Percentiles rank a stretch among this genome's conserved stretches.
Conservation (phyloP, 768 basidiomycete species). For the Mycena olivaceomarginata region DNA sequence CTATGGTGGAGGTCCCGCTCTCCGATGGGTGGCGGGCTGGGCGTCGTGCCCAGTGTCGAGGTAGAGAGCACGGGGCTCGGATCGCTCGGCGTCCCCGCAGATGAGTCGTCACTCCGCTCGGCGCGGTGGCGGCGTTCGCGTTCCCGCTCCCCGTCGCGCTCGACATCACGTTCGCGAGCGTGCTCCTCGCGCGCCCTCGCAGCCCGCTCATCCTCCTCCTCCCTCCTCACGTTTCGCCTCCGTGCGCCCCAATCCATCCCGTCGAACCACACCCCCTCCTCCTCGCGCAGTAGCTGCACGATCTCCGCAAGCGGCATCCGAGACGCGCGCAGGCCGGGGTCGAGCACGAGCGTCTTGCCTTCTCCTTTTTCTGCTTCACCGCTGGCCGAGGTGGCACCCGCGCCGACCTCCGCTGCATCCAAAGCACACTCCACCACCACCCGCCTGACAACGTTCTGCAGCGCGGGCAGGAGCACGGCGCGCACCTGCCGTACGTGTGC, state of each 20-base stretch:
- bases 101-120: slow-evolving; percentile 67
- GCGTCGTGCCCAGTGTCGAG: slow-evolving; percentile 86
- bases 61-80: slow-evolving; percentile 87
- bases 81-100: slow-evolving; percentile 58
- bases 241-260: slow-evolving; percentile 82
- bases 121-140: slow-evolving; percentile 29
- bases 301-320: slow-evolving; percentile 80
- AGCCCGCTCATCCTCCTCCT: slow-evolving; percentile 41
- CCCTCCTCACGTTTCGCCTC: slow-evolving; percentile 60
- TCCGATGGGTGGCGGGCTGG: slow-evolving; percentile 77
- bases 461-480: slow-evolving; percentile 76
- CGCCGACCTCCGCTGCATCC: slow-evolving; percentile 51
- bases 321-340: slow-evolving; percentile 75
- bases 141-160: slow-evolving; percentile 44
- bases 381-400: slow-evolving; percentile 35
- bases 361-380: not conserved
- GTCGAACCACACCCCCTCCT: slow-evolving; percentile 83
- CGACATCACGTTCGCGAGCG: slow-evolving; percentile 16
- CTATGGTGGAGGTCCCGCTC: slow-evolving; percentile 45
- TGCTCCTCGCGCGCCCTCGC: too few relatives aligned
- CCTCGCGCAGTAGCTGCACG: slow-evolving; percentile 71
- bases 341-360: slow-evolving; percentile 58
- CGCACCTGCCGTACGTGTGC: slow-evolving; percentile 77
- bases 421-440: slow-evolving; percentile 78
- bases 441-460: slow-evolving; percentile 81